These are phyloP conservation scores for Aureobasidium subglaciale DNA, from an alignment of 2,329 filamentous ascomycete species.

Conservation along the genomic window DNA sequence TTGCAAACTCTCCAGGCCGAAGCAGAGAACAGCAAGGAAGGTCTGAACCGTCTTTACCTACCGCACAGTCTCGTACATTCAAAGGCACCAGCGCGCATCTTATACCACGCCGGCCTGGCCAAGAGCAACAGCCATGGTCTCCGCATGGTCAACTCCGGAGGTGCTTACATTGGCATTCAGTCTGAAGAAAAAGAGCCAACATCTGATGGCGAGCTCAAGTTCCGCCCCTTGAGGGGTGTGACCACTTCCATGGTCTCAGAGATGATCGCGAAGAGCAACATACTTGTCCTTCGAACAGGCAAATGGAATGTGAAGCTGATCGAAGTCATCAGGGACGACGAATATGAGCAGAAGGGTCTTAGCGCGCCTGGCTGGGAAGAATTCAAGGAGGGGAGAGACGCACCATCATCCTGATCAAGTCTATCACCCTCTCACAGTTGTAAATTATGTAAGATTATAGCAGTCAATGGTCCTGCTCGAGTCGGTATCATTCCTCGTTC, in stretches of 20 bases:
- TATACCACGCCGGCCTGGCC: conserved; percentile 28
- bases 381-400: conserved; percentile 16
- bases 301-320: conserved; percentile 56
- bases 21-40: not conserved
- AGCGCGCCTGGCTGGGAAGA: conserved; percentile 46
- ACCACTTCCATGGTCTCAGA: conserved; percentile 52
- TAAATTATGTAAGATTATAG: conserved; percentile 8
- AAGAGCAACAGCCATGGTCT: conserved; percentile 25
- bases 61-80: conserved; percentile 24
- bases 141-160: conserved; percentile 26
- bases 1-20: not conserved
- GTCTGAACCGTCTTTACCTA: conserved; percentile 15
- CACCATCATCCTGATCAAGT: not conserved
- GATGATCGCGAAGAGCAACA: conserved; percentile 35
- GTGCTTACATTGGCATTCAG: conserved; percentile 26
- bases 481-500: not conserved
- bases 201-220: conserved; percentile 48
- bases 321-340: conserved; percentile 47
- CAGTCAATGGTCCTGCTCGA: not conserved
- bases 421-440: not conserved
- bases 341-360: conserved; percentile 42
- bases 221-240: conserved; percentile 56
- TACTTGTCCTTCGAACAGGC: conserved; percentile 50
- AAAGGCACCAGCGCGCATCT: conserved; percentile 24
- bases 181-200: conserved; percentile 35